Conservation (phyloP, 176 grass and related monocot genomes). For the Aegilops bicornis region DNA sequence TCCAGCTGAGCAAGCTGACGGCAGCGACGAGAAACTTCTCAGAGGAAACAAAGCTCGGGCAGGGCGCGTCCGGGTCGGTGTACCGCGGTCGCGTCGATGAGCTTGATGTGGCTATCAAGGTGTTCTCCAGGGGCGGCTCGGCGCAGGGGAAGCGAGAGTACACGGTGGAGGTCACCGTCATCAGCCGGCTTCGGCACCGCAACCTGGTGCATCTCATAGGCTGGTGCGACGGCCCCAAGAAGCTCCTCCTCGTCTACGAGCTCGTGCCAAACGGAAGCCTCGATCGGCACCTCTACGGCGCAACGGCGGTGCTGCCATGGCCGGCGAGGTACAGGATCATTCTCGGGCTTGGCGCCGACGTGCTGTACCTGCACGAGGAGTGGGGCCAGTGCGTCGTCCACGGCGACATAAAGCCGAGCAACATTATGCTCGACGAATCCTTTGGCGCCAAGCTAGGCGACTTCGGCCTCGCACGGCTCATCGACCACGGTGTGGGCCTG, state of each 20-base stretch:
- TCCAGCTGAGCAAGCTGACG: not conserved
- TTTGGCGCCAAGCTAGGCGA: slow-evolving; percentile 42
- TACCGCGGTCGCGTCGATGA: not conserved
- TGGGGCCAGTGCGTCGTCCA: not conserved
- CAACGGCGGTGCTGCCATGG: not conserved
- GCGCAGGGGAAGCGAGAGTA: slow-evolving; percentile 46
- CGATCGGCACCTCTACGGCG: slow-evolving; percentile 10
- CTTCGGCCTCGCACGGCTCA: slow-evolving; percentile 54
- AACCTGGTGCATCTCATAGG: not conserved
- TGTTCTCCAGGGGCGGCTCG: not conserved
- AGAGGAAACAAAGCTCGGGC: slow-evolving; percentile 9
- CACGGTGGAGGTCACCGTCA: slow-evolving; percentile 46
- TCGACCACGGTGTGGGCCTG: slow-evolving; percentile 24
- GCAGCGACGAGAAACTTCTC: slow-evolving; percentile 9
- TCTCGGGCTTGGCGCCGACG: not conserved
- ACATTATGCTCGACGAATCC: not conserved
- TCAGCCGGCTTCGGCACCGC: slow-evolving; percentile 5
- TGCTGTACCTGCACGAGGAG: not conserved
- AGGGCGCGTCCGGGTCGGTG: not conserved
- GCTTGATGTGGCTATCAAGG: not conserved
- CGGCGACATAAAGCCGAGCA: slow-evolving; percentile 11
- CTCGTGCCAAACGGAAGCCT: slow-evolving; percentile 43
- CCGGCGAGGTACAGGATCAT: not conserved
- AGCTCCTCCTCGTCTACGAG: not conserved
- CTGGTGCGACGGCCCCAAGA: not conserved